A percentile compares a stretch with the other conserved stretches of the same genome.
These are phyloP conservation scores for Artemisia annua DNA, from an alignment of 129 eudicot species.

Conservation along the genomic window DNA sequence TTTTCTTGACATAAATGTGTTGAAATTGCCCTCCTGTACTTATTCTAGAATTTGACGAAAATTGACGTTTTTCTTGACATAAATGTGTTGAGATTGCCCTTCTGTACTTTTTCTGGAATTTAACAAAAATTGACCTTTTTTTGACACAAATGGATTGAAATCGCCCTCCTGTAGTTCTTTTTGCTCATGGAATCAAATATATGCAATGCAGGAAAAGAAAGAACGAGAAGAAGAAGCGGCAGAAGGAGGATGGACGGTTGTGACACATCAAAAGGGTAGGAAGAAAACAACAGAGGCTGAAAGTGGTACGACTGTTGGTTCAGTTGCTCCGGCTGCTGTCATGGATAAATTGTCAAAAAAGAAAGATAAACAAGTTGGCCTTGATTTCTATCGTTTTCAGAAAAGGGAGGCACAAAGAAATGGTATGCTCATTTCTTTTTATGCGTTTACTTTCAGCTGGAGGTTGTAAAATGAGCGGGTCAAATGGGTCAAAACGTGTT, in stretches of 20 bases:
- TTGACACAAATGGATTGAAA: too few relatives aligned
- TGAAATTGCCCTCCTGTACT: background rate
- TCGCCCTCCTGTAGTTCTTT: too few relatives aligned
- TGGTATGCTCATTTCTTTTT: conserved; percentile 44
- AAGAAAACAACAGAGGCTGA: conserved; percentile 83
- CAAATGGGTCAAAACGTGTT: background rate
- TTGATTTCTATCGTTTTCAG: conserved; percentile 83
- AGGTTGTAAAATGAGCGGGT: background rate
- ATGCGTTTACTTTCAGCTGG: too few relatives aligned
- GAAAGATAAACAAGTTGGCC: conserved; percentile 50
- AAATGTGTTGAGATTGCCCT: too few relatives aligned
- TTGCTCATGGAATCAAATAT: background rate
- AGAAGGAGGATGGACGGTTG: conserved; percentile 93
- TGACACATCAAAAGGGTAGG: conserved; percentile 73
- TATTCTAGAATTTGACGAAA: too few relatives aligned
- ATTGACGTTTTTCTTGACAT: too few relatives aligned
- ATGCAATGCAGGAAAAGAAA: conserved; percentile 53
- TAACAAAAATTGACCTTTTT: too few relatives aligned
- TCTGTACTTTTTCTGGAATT: too few relatives aligned
- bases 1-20: background rate
- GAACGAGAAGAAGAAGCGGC: conserved; percentile 74
- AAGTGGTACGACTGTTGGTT: conserved; percentile 78
- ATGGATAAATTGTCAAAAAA: conserved; percentile 60
- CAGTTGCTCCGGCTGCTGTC: conserved; percentile 80
- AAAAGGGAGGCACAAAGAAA: conserved; percentile 78